Evolutionary conservation across 148 eudicot species (phyloP).

Genomic region (Silene conica): DNA sequence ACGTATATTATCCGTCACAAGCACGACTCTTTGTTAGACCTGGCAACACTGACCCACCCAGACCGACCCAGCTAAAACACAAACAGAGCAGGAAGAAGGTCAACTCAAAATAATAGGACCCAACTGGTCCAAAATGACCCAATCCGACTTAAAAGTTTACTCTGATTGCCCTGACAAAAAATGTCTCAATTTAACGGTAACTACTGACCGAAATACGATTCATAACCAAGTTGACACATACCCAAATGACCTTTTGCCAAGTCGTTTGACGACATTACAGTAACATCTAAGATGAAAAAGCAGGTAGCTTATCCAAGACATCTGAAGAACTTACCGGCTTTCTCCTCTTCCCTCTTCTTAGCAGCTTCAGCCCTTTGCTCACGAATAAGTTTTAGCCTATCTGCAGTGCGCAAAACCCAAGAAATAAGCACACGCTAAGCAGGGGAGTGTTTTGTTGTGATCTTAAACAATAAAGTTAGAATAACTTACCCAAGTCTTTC

Average conservation of each 20-base stretch:
- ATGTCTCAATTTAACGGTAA: too few relatives aligned
- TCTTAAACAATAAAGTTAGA: background rate
- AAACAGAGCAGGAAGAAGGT: too few relatives aligned
- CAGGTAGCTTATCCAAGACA: background rate
- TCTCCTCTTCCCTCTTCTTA: constrained; percentile 82
- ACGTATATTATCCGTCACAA: too few relatives aligned
- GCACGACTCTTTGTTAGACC: too few relatives aligned
- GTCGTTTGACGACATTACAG: background rate
- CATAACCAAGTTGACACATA: too few relatives aligned
- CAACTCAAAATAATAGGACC: too few relatives aligned
- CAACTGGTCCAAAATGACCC: too few relatives aligned
- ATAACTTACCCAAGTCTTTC: constrained; percentile 80
- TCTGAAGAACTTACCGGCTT: constrained; percentile 57
- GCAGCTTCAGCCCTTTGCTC: constrained; percentile 94
- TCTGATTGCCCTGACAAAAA: too few relatives aligned
- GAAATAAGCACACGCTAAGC: background rate
- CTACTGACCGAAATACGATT: too few relatives aligned
- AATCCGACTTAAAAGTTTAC: too few relatives aligned
- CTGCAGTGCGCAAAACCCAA: constrained; percentile 32
- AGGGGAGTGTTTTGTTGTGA: background rate
- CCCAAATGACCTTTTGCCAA: background rate
- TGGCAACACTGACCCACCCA: too few relatives aligned
- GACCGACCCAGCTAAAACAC: too few relatives aligned
- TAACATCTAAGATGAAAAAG: background rate
- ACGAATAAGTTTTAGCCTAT: constrained; percentile 78